Conservation (phyloP, 1,284 basidiomycete genomes). For the Cryptococcus sp. region DNA sequence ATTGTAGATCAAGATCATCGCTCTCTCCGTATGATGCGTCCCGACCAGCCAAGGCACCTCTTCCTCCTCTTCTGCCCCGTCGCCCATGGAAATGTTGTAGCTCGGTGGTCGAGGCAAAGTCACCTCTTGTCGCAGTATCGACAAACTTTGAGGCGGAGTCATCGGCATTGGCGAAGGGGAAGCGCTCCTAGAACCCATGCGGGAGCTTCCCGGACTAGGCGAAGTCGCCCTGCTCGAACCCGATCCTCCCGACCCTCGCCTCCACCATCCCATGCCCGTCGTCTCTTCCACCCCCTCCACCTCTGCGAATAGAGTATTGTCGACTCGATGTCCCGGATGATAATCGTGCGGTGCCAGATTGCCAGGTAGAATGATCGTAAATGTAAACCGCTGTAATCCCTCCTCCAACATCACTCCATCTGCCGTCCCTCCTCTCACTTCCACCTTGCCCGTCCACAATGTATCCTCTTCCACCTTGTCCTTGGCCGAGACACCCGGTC, state of each 20-base stretch:
- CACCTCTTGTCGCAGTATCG: conserved; percentile 1
- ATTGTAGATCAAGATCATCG: conserved; percentile 25
- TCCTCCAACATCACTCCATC: conserved; percentile 26
- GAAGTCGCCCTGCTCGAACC: neutral
- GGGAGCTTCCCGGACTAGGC: neutral
- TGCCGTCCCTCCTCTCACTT: conserved; percentile 13
- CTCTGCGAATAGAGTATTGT: conserved; percentile 17
- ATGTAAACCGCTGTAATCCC: conserved; percentile 25
- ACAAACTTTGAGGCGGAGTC: conserved; percentile 1
- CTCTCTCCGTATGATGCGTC: conserved; percentile 9
- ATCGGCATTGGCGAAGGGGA: conserved; percentile 1
- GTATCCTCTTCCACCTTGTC: conserved; percentile 20
- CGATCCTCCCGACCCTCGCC: neutral
- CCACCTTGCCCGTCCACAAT: conserved; percentile 19
- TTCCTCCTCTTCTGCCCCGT: conserved; percentile 6
- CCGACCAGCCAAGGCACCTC: conserved; percentile 23
- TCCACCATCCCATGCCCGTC: neutral
- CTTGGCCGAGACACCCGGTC: neutral
- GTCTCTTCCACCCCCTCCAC: conserved; percentile 15
- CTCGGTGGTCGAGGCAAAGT: neutral
- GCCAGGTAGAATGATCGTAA: conserved; percentile 24
- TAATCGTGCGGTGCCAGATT: conserved; percentile 22
- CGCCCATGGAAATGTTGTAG: conserved; percentile 6
- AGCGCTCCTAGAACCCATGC: neutral
- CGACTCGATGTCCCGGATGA: conserved; percentile 16